Base-by-base conservation (phyloP, 306 rosid genomes). In the Hippophae tibetana region DNA sequence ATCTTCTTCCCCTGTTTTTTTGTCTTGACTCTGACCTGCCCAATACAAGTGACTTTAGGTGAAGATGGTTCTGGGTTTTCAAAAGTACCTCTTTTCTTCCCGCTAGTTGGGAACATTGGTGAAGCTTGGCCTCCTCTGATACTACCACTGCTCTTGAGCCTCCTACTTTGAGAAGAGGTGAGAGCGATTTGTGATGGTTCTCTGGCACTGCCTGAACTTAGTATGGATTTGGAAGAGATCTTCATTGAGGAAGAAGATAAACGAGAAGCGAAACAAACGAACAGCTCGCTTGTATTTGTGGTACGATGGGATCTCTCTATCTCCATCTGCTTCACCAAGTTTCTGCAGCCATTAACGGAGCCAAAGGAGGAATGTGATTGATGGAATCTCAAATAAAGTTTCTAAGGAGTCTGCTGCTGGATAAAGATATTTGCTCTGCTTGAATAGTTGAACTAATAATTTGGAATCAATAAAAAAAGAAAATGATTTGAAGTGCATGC, bases 21-120 rank as follows among this genome's bases (percentile, higher is more conserved):
- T 9, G 92, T 87, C 69, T 86, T 85, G 47, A 87, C 99, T 47
- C 99, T 82, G 57, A 87, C 96, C 56, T 87, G 99, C 0, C 99
- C 99, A 63, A 92, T 92, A 47, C 99, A 92, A 1, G 99, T 92
- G 1, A 92, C 99, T 45, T 92, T 92, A 0, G 99, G 99, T 6
- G 99, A 92, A 5, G 99, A 87, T 0, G 99, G 99, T 42, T 92
- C 99, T 8, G 96, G 96, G 42, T 87, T 92, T 42, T 88, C 96
- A 57, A 83, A 87, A 7, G 74, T 80, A 10, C 38, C 90, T 61
- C 87, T 66, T 58, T 81, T 90, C 76, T 79, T 89, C 0, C 76
- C 83, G 5, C 69, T 86, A 8, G 86, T 71, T 8, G 97, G 99
- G 67, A 92, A 87, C 89, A 85, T 85, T 5, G 96, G 99, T 31